Evolutionary conservation across 2,329 filamentous ascomycete species (phyloP).

Genomic region (Blumeria hordei): DNA sequence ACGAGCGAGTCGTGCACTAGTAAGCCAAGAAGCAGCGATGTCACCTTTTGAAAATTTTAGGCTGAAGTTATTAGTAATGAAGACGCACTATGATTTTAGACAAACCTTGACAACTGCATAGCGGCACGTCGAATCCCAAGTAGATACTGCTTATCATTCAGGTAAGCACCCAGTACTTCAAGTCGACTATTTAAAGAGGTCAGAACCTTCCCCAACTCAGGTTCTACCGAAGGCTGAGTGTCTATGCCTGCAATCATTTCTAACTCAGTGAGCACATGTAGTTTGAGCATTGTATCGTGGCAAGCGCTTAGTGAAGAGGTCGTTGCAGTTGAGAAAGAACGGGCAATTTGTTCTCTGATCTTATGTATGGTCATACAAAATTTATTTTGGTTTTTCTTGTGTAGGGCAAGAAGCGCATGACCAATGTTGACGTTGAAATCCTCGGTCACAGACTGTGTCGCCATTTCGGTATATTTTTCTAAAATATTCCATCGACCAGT

Average conservation of each 20-base stretch:
- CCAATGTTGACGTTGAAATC: conserved; percentile 74
- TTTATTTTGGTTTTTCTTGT: conserved; percentile 22
- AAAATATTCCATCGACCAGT: conserved; percentile 61
- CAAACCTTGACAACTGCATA: conserved; percentile 55
- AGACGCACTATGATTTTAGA: conserved; percentile 7
- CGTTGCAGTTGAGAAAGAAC: conserved; percentile 48
- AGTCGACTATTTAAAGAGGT: conserved; percentile 48
- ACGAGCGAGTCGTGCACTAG: conserved; percentile 61
- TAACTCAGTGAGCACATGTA: conserved; percentile 72
- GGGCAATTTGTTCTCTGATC: conserved; percentile 46
- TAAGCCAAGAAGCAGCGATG: conserved; percentile 65
- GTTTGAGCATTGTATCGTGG: conserved; percentile 62
- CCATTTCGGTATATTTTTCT: conserved; percentile 35
- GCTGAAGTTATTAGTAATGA: conserved; percentile 4
- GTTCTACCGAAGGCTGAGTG: background rate
- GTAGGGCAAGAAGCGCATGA: conserved; percentile 35
- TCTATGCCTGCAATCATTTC: conserved; percentile 42
- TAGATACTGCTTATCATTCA: conserved; percentile 82
- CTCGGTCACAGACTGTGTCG: conserved; percentile 20
- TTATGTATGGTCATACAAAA: conserved; percentile 34
- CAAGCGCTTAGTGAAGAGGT: conserved; percentile 65
- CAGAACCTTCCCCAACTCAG: conserved; percentile 19
- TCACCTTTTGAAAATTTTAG: conserved; percentile 42
- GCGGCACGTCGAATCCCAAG: conserved; percentile 65
- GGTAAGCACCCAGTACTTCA: conserved; percentile 71